Conservation (phyloP, 768 basidiomycete species). For the Agrocybe chaxingu region DNA sequence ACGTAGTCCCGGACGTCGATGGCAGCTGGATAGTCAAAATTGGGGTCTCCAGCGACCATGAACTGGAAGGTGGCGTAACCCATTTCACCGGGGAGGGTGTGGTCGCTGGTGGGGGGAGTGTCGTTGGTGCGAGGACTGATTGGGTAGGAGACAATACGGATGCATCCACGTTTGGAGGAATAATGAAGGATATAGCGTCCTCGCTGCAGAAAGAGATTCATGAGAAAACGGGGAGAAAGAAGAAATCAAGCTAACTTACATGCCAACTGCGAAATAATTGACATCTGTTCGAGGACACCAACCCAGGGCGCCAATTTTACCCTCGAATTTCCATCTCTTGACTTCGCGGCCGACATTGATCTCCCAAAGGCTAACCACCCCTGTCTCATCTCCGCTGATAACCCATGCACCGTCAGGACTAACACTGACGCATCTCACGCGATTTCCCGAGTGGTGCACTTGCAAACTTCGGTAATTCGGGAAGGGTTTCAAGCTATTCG, state of each 20-base stretch:
- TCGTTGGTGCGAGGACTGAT: conserved; percentile 57
- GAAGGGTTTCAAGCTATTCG: conserved; percentile 90
- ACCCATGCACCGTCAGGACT: conserved; percentile 93
- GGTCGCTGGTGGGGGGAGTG: conserved; percentile 54
- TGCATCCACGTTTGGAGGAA: conserved; percentile 75
- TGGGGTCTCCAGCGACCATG: conserved; percentile 50
- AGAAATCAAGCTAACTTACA: conserved; percentile 50
- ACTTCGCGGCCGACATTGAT: conserved; percentile 85
- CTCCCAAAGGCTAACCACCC: conserved; percentile 88
- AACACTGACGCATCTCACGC: conserved; percentile 71
- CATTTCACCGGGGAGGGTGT: conserved; percentile 71
- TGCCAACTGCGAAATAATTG: conserved; percentile 72
- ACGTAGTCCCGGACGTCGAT: conserved; percentile 63
- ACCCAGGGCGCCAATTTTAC: conserved; percentile 79
- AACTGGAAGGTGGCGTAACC: conserved; percentile 44
- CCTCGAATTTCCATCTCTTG: conserved; percentile 79
- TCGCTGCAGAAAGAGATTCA: conserved; percentile 49
- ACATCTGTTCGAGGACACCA: conserved; percentile 92
- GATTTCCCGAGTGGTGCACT: conserved; percentile 63
- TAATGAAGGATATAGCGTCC: conserved; percentile 72
- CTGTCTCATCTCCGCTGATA: conserved; percentile 87
- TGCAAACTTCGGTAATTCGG: conserved; percentile 78
- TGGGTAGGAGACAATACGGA: conserved; percentile 56
- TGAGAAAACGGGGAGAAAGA: conserved; percentile 6
- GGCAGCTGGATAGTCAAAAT: conserved; percentile 63